Evolutionary conservation across 768 basidiomycete genomes (phyloP).

Genomic region (Kwoniella europaea): DNA sequence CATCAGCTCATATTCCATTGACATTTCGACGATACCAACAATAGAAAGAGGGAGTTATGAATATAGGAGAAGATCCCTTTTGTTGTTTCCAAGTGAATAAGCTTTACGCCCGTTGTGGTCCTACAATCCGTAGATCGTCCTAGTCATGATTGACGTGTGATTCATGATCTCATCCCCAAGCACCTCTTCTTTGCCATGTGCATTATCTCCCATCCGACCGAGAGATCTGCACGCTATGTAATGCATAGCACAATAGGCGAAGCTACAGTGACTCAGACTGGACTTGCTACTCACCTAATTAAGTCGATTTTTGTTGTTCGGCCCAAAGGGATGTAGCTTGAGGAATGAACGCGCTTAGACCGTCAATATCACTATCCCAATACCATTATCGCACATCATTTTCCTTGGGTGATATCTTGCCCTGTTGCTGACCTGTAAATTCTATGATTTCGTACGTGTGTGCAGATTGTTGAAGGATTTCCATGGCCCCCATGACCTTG

Average conservation of each 20-base stretch:
- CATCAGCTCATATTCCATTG: neutral
- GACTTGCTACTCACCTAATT: neutral
- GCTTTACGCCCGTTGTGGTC: neutral
- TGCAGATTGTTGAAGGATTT: too few species aligned
- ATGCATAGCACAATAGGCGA: too few species aligned
- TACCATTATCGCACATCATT: too few species aligned
- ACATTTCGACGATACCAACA: neutral
- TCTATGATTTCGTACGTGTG: too few species aligned
- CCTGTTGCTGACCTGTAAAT: too few species aligned
- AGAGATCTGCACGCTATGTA: neutral
- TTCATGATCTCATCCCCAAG: neutral
- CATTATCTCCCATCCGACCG: neutral
- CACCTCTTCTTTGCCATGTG: neutral
- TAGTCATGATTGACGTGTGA: neutral
- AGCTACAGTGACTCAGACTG: too few species aligned
- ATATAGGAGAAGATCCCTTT: neutral
- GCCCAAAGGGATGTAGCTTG: neutral
- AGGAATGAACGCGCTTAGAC: neutral
- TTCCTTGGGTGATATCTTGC: too few species aligned
- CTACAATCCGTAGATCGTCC: neutral
- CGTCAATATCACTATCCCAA: neutral
- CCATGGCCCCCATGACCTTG: neutral
- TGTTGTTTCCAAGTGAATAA: neutral
- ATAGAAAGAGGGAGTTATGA: neutral
- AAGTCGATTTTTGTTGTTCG: neutral